Evolutionary conservation across 805 yeast species (phyloP).

Genomic region (Schwanniomyces pseudopolymorphus): DNA sequence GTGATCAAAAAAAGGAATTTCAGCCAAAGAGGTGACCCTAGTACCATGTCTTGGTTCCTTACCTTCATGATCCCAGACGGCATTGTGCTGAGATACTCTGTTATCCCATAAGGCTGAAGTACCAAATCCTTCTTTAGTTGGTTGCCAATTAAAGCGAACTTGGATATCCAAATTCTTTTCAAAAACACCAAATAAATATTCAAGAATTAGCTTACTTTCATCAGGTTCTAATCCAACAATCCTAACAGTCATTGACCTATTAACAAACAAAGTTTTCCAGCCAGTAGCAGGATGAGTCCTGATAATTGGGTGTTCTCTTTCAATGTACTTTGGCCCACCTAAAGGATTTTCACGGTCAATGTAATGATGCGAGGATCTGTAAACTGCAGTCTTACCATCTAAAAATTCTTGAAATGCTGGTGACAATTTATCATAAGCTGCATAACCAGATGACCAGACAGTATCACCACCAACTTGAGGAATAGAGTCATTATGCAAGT

Average conservation of each 20-base stretch:
- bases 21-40: conserved; percentile 52
- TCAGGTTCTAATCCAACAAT: conserved; percentile 53
- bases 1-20: conserved; percentile 50
- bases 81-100: conserved; percentile 52
- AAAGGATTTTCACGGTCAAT: conserved; percentile 46
- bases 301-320: conserved; percentile 58
- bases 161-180: conserved; percentile 56
- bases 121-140: conserved; percentile 41
- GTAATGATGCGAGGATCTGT: conserved; percentile 41
- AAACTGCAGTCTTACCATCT: conserved; percentile 51
- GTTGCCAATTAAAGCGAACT: conserved; percentile 52
- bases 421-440: conserved; percentile 54
- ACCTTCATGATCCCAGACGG: conserved; percentile 51
- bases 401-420: conserved; percentile 49
- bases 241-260: conserved; percentile 48
- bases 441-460: conserved; percentile 54
- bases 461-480: conserved; percentile 57
- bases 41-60: conserved; percentile 51
- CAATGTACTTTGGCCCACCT: conserved; percentile 45
- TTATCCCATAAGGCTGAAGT: conserved; percentile 63
- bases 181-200: conserved; percentile 44
- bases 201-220: conserved; percentile 49
- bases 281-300: conserved; percentile 69
- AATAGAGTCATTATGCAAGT: conserved; percentile 37
- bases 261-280: conserved; percentile 54